A percentile compares a stretch with the other conserved stretches of the same genome.
Conservation (phyloP, 139 green algal genomes). For the Edaphochlamys debaryana region DNA sequence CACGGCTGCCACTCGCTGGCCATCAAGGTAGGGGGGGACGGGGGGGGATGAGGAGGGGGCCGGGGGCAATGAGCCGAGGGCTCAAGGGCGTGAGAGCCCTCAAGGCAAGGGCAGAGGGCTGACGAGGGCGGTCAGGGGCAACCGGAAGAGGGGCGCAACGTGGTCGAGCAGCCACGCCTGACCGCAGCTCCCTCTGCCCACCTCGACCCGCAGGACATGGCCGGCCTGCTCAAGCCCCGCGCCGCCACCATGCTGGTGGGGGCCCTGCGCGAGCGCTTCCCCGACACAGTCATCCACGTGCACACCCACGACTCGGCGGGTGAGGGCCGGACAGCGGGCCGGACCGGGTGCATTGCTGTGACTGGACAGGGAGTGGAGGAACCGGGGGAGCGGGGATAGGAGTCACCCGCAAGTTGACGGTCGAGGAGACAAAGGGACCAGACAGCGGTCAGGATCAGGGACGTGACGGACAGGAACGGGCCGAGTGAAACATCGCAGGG, state of each 20-base stretch:
- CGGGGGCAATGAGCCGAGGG: too few relatives aligned
- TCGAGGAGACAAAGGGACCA: background rate
- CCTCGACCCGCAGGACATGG: conserved; percentile 70
- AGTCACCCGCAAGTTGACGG: background rate
- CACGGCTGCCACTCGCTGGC: conserved; percentile 82
- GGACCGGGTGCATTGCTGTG: too few relatives aligned
- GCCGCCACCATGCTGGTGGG: conserved; percentile 87
- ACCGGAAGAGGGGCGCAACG: too few relatives aligned
- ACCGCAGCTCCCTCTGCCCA: too few relatives aligned
- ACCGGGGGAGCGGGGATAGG: conserved; percentile 28
- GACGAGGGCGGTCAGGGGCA: too few relatives aligned
- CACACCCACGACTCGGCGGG: conserved; percentile 95
- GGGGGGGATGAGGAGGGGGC: too few relatives aligned
- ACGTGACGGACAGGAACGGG: too few relatives aligned
- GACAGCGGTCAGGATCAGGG: background rate
- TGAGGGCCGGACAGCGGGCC: conserved; percentile 60
- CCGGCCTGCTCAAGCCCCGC: conserved; percentile 85
- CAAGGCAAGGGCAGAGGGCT: too few relatives aligned
- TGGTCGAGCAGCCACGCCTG: too few relatives aligned
- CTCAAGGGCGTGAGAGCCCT: too few relatives aligned
- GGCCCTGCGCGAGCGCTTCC: conserved; percentile 79
- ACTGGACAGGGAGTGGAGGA: too few relatives aligned
- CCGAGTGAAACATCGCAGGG: too few relatives aligned
- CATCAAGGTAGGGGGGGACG: conserved; percentile 79
- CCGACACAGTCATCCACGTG: conserved; percentile 84